A percentile compares a stretch with the other conserved stretches of the same genome.
phyloP scores from a whole-genome alignment of 2,329 filamentous ascomycete genomes.

The Amphichorda felina region DNA sequence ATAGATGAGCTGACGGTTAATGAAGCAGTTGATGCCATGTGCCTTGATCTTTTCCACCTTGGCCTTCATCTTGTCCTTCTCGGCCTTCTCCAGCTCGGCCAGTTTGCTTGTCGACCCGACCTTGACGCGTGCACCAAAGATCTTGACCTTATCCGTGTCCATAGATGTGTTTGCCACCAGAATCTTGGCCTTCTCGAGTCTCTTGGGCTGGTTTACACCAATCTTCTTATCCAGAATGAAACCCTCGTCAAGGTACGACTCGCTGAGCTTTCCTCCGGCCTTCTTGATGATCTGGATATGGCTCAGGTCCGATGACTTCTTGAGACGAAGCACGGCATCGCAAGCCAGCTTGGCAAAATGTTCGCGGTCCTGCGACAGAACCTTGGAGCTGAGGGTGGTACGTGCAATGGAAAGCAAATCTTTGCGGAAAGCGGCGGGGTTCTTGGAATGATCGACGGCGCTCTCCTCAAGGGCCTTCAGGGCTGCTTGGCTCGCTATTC shows the following conservation, averaged over 20 bases:
- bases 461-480: slow-evolving; percentile 72
- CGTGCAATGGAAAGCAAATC: slow-evolving; percentile 84
- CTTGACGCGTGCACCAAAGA: slow-evolving; percentile 94
- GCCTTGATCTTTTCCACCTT: slow-evolving; percentile 99
- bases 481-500: slow-evolving; percentile 88
- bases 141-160: slow-evolving; percentile 99
- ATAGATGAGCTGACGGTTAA: slow-evolving; percentile 98
- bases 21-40: slow-evolving; percentile 99
- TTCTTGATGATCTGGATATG: slow-evolving; percentile 99
- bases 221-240: slow-evolving; percentile 99
- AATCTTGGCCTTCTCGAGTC: slow-evolving; percentile 96
- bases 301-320: slow-evolving; percentile 83
- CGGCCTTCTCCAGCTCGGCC: slow-evolving; percentile 95
- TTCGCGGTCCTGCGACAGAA: slow-evolving; percentile 83
- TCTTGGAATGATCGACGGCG: slow-evolving; percentile 82
- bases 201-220: slow-evolving; percentile 95
- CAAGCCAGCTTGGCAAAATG: slow-evolving; percentile 85
- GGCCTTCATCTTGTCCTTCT: slow-evolving; percentile 98
- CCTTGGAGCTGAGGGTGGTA: slow-evolving; percentile 95
- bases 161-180: slow-evolving; percentile 96
- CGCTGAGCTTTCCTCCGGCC: slow-evolving; percentile 90
- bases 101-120: slow-evolving; percentile 93
- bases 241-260: slow-evolving; percentile 94
- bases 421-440: slow-evolving; percentile 72
- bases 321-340: slow-evolving; percentile 82